Conservation (phyloP, 805 yeast species). For the Suhomyces tanzawaensis region DNA sequence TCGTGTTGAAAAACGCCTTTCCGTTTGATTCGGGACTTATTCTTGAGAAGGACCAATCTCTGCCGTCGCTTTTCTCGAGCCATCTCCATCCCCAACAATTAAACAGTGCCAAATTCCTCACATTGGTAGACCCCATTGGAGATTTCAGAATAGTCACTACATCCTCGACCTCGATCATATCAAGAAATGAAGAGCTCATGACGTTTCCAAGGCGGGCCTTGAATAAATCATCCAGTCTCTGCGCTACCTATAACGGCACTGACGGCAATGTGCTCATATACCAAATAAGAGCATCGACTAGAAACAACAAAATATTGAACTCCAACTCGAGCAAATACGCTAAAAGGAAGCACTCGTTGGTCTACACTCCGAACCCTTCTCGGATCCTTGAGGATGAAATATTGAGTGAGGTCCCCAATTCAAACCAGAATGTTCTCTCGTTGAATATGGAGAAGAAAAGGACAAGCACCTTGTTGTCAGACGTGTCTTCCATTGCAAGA, state of each 20-base stretch:
- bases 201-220: constrained; percentile 48
- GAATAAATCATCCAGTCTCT: constrained; percentile 37
- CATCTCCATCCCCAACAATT: constrained; percentile 19
- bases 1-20: constrained; percentile 56
- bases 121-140: constrained; percentile 70
- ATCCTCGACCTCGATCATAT: constrained; percentile 64
- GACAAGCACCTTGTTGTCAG: constrained; percentile 41
- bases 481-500: constrained; percentile 44
- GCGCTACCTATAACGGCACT: constrained; percentile 53
- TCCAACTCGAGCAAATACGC: constrained; percentile 12
- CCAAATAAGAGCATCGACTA: constrained; percentile 45
- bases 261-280: constrained; percentile 51
- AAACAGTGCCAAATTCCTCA: constrained; percentile 47
- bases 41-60: constrained; percentile 46
- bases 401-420: constrained; percentile 4
- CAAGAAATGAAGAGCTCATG: constrained; percentile 55
- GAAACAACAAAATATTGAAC: constrained; percentile 16
- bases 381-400: constrained; percentile 43
- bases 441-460: constrained; percentile 43
- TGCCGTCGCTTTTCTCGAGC: constrained; percentile 2
- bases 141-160: constrained; percentile 73
- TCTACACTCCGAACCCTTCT: constrained; percentile 43
- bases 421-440: constrained; percentile 22
- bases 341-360: constrained; percentile 26
- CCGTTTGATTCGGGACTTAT: constrained; percentile 69